Evolutionary conservation across 148 eudicot species (phyloP).

Genomic region (Rhododendron henanense): DNA sequence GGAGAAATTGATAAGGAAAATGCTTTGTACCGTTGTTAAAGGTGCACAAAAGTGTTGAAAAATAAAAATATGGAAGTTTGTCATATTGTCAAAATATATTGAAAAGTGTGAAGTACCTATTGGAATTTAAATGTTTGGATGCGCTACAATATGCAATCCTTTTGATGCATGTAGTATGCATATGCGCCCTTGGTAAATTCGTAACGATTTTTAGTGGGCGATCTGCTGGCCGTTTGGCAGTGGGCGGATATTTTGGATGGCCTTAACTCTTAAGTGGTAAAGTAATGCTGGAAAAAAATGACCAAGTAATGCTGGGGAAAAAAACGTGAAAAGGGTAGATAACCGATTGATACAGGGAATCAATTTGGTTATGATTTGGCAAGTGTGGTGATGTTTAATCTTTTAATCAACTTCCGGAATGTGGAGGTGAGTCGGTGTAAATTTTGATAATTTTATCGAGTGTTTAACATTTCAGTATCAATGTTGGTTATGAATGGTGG

Average conservation of each 20-base stretch:
- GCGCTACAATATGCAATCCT: neutral
- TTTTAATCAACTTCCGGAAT: neutral
- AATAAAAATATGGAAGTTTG: neutral
- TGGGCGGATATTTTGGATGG: neutral
- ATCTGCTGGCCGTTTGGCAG: neutral
- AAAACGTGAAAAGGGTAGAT: neutral
- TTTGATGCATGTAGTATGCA: neutral
- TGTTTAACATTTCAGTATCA: neutral
- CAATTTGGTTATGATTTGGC: neutral
- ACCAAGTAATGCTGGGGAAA: neutral
- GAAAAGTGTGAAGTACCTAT: neutral
- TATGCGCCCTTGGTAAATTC: neutral
- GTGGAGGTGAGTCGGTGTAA: neutral
- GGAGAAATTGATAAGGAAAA: neutral
- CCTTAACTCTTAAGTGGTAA: neutral
- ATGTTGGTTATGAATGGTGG: neutral
- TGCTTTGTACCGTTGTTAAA: neutral
- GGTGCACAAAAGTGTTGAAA: neutral
- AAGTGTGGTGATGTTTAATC: neutral
- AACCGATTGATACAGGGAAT: neutral
- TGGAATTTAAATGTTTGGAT: neutral
- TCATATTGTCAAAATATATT: neutral
- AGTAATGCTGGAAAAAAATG: neutral
- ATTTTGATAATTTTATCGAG: neutral
- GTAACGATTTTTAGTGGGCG: neutral